phyloP scores from a whole-genome alignment of 2,329 filamentous ascomycete species.

The Apiospora marii region DNA sequence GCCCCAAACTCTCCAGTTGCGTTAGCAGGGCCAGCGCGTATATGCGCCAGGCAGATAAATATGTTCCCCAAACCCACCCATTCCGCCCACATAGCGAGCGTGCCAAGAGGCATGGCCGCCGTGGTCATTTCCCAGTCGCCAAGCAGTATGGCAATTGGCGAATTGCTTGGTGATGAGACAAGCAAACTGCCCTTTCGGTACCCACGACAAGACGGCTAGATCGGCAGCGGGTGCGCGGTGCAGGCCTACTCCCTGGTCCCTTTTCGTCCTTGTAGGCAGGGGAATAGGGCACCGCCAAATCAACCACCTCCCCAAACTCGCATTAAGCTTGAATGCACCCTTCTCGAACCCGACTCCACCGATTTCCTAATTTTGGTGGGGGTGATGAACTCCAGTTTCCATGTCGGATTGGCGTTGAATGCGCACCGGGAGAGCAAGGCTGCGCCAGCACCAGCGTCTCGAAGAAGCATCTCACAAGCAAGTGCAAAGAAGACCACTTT shows the following conservation, averaged over 20 bases:
- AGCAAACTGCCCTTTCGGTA: background rate
- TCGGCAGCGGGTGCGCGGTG: background rate
- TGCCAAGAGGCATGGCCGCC: constrained; percentile 5
- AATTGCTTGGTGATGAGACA: constrained; percentile 14
- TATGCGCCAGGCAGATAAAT: background rate
- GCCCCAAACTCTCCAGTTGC: background rate
- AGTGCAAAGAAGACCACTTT: background rate
- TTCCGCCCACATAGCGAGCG: background rate
- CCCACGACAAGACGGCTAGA: constrained; percentile 17
- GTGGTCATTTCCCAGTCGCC: background rate
- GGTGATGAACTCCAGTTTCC: background rate
- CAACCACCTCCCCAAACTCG: constrained; percentile 1
- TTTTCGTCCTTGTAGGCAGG: background rate
- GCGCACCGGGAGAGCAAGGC: background rate
- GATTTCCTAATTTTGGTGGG: background rate
- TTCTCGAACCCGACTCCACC: constrained; percentile 1
- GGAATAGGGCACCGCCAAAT: background rate
- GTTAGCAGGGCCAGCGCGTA: background rate
- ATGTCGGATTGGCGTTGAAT: background rate
- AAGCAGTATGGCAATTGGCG: constrained; percentile 4
- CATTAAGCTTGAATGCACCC: constrained; percentile 5
- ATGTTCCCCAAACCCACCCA: background rate
- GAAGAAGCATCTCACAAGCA: background rate
- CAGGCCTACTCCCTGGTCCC: background rate
- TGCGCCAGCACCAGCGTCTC: background rate